These are phyloP conservation scores for Populus alba DNA, from an alignment of 345 rosid genomes.

Conservation along the genomic window DNA sequence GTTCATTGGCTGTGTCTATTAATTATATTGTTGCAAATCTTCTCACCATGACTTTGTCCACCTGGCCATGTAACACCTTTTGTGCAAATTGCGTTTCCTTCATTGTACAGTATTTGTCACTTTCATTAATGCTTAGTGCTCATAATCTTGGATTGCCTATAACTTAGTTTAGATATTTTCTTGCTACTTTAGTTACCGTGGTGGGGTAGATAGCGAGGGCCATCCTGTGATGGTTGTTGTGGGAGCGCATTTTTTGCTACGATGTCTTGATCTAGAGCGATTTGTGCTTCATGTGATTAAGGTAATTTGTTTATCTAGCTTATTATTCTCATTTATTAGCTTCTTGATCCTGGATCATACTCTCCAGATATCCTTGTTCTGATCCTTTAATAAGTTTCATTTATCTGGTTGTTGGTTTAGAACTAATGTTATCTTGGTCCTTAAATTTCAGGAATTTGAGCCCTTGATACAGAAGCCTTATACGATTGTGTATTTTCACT, in stretches of 20 bases:
- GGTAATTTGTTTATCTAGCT: constrained; percentile 34
- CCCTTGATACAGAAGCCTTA: constrained; percentile 95
- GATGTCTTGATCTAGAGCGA: constrained; percentile 93
- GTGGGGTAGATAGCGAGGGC: constrained; percentile 95
- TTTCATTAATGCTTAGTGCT: constrained; percentile 8
- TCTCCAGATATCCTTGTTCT: neutral
- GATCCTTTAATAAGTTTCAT: neutral
- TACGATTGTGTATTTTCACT: constrained; percentile 82
- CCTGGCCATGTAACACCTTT: neutral
- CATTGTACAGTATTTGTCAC: neutral
- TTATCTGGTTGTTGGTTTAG: neutral
- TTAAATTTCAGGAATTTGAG: constrained; percentile 84
- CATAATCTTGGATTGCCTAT: constrained; percentile 6
- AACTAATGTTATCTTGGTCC: constrained; percentile 2
- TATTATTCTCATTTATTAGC: neutral
- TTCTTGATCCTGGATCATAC: neutral
- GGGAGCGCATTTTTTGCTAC: constrained; percentile 93
- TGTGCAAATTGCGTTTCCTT: neutral
- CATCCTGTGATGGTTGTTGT: constrained; percentile 95
- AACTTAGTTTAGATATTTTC: constrained; percentile 17
- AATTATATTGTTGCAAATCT: constrained; percentile 1
- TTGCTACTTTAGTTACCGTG: constrained; percentile 70
- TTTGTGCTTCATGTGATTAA: constrained; percentile 77
- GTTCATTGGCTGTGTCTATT: neutral
- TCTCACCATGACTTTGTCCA: neutral